These are phyloP conservation scores for Ceratocystiopsis brevicomis DNA, from an alignment of 2,329 filamentous ascomycete genomes.

Conservation along the genomic window DNA sequence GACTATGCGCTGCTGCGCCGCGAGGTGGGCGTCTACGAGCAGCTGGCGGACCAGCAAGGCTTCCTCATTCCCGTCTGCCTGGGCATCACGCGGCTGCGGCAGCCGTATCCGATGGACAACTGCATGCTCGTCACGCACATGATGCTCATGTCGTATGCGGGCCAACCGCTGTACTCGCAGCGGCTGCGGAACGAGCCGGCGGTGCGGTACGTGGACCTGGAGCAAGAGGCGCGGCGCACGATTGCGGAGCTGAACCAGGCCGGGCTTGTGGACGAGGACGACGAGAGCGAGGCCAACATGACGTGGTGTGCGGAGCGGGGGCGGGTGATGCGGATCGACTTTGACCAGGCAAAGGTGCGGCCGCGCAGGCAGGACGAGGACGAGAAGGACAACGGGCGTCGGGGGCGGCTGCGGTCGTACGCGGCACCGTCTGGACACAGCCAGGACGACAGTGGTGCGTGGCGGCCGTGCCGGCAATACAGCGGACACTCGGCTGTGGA, in stretches of 20 bases:
- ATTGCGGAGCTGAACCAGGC: constrained; percentile 1
- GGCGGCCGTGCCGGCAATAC: background rate
- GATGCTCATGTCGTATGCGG: constrained; percentile 9
- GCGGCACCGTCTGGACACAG: background rate
- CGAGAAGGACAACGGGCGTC: too few species aligned
- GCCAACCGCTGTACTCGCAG: background rate
- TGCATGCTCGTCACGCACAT: constrained; percentile 6
- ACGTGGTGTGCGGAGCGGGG: constrained; percentile 4
- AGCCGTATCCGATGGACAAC: constrained; percentile 4
- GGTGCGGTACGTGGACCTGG: background rate
- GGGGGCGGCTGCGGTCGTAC: too few species aligned
- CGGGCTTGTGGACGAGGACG: constrained; percentile 3
- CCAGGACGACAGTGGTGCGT: background rate
- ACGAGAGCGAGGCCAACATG: constrained; percentile 2
- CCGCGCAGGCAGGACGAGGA: too few species aligned
- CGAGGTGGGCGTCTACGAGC: constrained; percentile 3
- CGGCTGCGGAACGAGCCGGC: background rate
- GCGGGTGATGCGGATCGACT: constrained; percentile 6
- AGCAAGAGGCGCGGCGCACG: constrained; percentile 4
- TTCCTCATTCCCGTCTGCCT: constrained; percentile 6
- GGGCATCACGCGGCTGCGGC: constrained; percentile 3
- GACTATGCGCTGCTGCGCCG: constrained; percentile 1
- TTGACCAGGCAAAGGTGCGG: constrained; percentile 1
- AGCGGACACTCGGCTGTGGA: background rate
- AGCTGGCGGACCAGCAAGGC: constrained; percentile 4